Evolutionary conservation across 2,329 filamentous ascomycete species (phyloP), one percentile per base, ranked within the genome.

Genomic region (Tricladium varicosporioides): DNA sequence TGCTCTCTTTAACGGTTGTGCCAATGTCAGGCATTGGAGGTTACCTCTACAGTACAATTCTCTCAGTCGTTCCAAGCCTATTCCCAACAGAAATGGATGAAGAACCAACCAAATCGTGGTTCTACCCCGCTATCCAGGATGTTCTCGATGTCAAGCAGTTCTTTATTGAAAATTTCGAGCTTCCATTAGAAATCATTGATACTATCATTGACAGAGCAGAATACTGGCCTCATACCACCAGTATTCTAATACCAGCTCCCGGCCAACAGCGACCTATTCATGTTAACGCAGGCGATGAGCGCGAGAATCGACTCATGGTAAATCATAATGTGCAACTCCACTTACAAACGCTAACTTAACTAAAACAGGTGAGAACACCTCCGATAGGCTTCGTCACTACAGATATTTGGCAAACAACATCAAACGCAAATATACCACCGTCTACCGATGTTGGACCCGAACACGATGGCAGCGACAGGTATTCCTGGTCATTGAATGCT

Each of bases 121-220:
- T 40, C n/a, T 5, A 4, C 4, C 78, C 81, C 1, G 73, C 69
- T 0, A 68, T 77, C 3, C 67, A 73, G 43, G 82, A 87, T 65
- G 77, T 85, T 1, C 60, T 77, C 2, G 67, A 78, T 1, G 75
- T 78, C 10, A 80, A 80, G 53, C 65, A 73, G 11, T 75, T 81
- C 67, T 66, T 87, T n/a, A 65, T 64, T 22, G 73, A 74, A 52
- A 72, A 69, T 10, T 69, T 71, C 5, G 67, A 67, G 2, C 70
- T 87, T 1, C 84, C 84, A 0, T 68, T 74, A 1, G 84, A 86
- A 58, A 58, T 87, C 0, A 72, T 84, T 40, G 78, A 86, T 63
- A 67, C 70, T 47, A 77, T 87, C 47, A 69, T 86, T 53, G 83
- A 87, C 64, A 67, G 74, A 27, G 84, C 83, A 54, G 83, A 86